Evolutionary conservation across 805 yeast species (phyloP).

Genomic region (Candida easanensis): DNA sequence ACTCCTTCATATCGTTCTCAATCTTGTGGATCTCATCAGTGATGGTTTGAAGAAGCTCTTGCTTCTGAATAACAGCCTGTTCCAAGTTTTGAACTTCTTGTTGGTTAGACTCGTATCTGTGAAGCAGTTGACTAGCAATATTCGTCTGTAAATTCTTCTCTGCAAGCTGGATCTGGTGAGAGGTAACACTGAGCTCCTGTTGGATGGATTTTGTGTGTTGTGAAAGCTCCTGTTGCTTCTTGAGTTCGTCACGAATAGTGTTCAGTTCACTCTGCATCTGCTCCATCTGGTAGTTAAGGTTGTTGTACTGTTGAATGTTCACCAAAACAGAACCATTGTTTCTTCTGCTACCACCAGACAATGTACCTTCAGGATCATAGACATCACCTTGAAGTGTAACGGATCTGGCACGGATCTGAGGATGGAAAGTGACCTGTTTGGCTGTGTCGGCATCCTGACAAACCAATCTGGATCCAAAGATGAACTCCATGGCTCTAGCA

Average conservation of each 20-base stretch:
- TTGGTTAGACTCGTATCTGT: slow-evolving; percentile 44
- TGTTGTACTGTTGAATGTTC: slow-evolving; percentile 64
- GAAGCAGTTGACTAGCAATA: slow-evolving; percentile 53
- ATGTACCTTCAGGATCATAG: slow-evolving; percentile 93
- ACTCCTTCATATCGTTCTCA: slow-evolving; percentile 79
- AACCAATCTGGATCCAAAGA: slow-evolving; percentile 86
- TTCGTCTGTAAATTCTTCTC: slow-evolving; percentile 54
- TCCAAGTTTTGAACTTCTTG: slow-evolving; percentile 44
- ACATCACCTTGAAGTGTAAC: slow-evolving; percentile 92
- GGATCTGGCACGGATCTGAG: slow-evolving; percentile 72
- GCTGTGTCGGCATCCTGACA: slow-evolving; percentile 90
- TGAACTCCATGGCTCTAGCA: slow-evolving; percentile 80
- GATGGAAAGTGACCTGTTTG: slow-evolving; percentile 82
- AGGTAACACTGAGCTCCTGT: slow-evolving; percentile 52
- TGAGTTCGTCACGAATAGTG: slow-evolving; percentile 38
- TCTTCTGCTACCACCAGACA: slow-evolving; percentile 90
- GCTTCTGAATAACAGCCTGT: slow-evolving; percentile 35
- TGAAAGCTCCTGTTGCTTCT: slow-evolving; percentile 40
- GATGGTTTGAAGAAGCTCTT: slow-evolving; percentile 30
- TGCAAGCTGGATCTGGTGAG: slow-evolving; percentile 57
- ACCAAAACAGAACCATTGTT: slow-evolving; percentile 55
- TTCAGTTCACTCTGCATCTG: slow-evolving; percentile 42
- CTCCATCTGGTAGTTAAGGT: slow-evolving; percentile 36
- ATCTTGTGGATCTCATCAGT: slow-evolving; percentile 47
- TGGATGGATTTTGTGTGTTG: slow-evolving; percentile 53